A percentile compares a stretch with the other conserved stretches of the same genome.
These are phyloP conservation scores for Ophiocordyceps camponoti-leonardi DNA, from an alignment of 2,329 filamentous ascomycete species.

Conservation along the genomic window DNA sequence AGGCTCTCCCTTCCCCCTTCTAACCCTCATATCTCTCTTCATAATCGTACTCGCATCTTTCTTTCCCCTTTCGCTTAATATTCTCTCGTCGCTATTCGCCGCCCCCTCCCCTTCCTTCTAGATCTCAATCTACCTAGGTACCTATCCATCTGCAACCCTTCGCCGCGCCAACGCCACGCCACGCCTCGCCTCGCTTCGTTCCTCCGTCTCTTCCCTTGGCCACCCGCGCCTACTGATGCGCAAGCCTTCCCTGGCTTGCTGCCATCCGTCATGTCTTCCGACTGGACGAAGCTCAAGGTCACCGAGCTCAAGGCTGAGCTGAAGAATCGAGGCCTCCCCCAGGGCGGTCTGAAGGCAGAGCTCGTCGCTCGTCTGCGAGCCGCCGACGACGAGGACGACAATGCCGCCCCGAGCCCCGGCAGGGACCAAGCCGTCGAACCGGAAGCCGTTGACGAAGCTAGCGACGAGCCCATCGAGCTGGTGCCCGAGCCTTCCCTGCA, in stretches of 20 bases:
- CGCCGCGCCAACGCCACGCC: too few relatives aligned
- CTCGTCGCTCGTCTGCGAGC: slow-evolving; percentile 45
- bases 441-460: neutral
- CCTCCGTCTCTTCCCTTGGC: neutral
- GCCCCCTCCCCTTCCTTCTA: too few relatives aligned
- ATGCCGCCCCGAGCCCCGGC: slow-evolving; percentile 3
- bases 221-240: neutral
- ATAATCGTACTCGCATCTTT: neutral
- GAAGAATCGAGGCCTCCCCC: slow-evolving; percentile 51
- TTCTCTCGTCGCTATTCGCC: too few relatives aligned
- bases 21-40: neutral
- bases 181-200: neutral
- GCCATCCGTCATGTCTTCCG: slow-evolving; percentile 21
- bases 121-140: too few relatives aligned
- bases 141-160: too few relatives aligned
- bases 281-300: slow-evolving; percentile 49
- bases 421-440: slow-evolving; percentile 1
- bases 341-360: slow-evolving; percentile 54
- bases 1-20: too few relatives aligned
- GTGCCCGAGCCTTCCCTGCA: neutral
- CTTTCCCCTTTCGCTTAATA: neutral
- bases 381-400: slow-evolving; percentile 8
- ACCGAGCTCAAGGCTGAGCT: slow-evolving; percentile 59
- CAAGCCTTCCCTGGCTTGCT: neutral
- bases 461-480: neutral